Evolutionary conservation across 2,329 filamentous ascomycete species (phyloP), one percentile per base, ranked within the genome.

Genomic region (Aspergillus pseudoviridinutans): DNA sequence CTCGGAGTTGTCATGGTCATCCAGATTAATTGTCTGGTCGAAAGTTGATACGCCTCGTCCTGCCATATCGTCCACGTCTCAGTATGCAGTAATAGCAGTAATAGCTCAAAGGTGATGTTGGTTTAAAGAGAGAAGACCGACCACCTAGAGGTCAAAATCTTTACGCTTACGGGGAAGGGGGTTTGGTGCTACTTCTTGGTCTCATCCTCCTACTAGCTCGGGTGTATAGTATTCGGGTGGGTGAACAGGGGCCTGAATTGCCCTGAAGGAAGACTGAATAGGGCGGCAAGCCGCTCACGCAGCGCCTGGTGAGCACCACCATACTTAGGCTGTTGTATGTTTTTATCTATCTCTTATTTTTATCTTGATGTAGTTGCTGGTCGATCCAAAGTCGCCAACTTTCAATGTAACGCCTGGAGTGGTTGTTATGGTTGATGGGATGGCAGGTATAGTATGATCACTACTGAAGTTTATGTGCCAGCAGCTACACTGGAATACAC

Each of bases 241-340:
- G 54, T 47, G 41, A 56, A 56, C 54, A 56, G 27, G 49, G 54
- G 42, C 50, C 49, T 56, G 54, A 56, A 56, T 49, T 47, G 54
- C 54, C 54, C 49, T 51, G 38, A 53, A 54, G 54, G 49, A 55
- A 55, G 49, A 55, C 53, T 46, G 53, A 50, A 55, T 55, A 55
- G 53, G 53, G 53, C 47, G 46, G 53, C 53, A 55, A 55, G 53
- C 46, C 46, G 29, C 53, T 32, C 53, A 44, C 47, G 29, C 53
- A 55, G 46, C 53, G 53, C 46, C 32, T 50, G 53, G 53, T 42
- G 53, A 50, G 17, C 53, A 55, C 53, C 53, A 50, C 28, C 53
- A 55, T 50, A 55, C 47, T 55, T 55, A 8, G 17, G 53, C 53
- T 55, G 53, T 55, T 55, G 53, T 55, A 55, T 55, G 53, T 55